phyloP scores from a whole-genome alignment of 345 rosid species.

The Streptanthus diversifolius region DNA sequence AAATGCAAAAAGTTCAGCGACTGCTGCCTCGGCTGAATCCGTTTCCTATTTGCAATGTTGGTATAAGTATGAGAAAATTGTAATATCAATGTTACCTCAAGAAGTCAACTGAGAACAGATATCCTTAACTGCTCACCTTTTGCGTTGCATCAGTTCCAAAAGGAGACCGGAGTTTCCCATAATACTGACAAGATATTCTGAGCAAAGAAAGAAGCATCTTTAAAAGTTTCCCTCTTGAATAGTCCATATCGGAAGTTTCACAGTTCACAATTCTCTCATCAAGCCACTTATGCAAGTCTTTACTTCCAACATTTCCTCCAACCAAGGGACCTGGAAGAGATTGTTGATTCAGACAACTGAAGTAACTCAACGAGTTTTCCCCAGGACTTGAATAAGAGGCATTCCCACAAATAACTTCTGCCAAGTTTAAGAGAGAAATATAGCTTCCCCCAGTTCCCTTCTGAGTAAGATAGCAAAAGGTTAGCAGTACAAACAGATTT shows the following conservation, averaged over 20 bases:
- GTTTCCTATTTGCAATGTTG: conserved; percentile 51
- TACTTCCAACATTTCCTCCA: conserved; percentile 86
- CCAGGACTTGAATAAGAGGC: conserved; percentile 39
- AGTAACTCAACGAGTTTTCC: conserved; percentile 51
- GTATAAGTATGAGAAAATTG: conserved; percentile 1
- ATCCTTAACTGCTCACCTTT: conserved; percentile 46
- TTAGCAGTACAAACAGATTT: conserved; percentile 21
- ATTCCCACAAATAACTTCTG: conserved; percentile 60
- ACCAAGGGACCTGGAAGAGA: conserved; percentile 91
- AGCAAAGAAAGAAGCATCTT: conserved; percentile 84
- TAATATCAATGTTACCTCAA: neutral
- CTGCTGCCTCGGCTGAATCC: conserved; percentile 87
- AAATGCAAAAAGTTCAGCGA: conserved; percentile 90
- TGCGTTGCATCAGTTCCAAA: conserved; percentile 61
- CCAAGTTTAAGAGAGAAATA: conserved; percentile 65
- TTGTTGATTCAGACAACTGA: conserved; percentile 65
- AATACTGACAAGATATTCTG: conserved; percentile 84
- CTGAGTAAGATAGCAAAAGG: conserved; percentile 32
- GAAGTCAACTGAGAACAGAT: neutral
- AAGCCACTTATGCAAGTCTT: conserved; percentile 92
- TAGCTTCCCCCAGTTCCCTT: conserved; percentile 59
- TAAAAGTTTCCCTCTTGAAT: conserved; percentile 52
- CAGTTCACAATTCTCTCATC: conserved; percentile 72
- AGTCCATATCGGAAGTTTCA: conserved; percentile 58
- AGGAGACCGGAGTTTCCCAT: conserved; percentile 96